Percentiles rank a stretch among this genome's conserved stretches.
Conservation (phyloP, 306 rosid species). For the Glycyrrhiza uralensis region DNA sequence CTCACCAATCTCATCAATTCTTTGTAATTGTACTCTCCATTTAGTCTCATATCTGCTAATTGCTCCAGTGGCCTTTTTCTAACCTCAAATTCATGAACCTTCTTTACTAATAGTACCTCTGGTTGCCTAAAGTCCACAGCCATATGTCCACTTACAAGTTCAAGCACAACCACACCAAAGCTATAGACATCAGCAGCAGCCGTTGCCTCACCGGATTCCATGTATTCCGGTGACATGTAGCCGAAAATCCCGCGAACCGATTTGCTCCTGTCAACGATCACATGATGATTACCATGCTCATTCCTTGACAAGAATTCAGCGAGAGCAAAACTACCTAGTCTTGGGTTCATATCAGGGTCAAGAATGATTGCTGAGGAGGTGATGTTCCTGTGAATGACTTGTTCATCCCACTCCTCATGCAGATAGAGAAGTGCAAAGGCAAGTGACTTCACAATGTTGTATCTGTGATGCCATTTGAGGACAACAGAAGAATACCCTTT, state of each 20-base stretch:
- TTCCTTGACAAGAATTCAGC: constrained; percentile 76
- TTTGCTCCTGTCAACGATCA: constrained; percentile 26
- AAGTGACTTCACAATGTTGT: constrained; percentile 60
- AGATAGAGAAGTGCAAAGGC: constrained; percentile 80
- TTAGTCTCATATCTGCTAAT: constrained; percentile 52
- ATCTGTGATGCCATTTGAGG: constrained; percentile 66
- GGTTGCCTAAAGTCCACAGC: constrained; percentile 79
- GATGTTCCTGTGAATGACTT: constrained; percentile 74
- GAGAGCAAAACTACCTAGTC: constrained; percentile 71
- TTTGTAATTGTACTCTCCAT: constrained; percentile 52
- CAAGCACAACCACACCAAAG: constrained; percentile 81
- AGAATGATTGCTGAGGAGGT: constrained; percentile 80
- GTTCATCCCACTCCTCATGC: constrained; percentile 95
- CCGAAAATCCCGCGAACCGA: constrained; percentile 76
- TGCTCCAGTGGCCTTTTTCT: constrained; percentile 50
- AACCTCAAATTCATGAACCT: constrained; percentile 53
- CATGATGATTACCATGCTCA: constrained; percentile 68
- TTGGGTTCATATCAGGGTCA: constrained; percentile 74
- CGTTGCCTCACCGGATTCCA: constrained; percentile 61
- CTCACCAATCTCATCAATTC: constrained; percentile 58
- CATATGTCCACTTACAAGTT: constrained; percentile 61
- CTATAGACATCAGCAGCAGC: constrained; percentile 71
- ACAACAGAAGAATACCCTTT: constrained; percentile 8
- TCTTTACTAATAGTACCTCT: constrained; percentile 66
- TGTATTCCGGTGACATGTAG: constrained; percentile 82